Evolutionary conservation across 768 basidiomycete genomes (phyloP).

Genomic region (Suillus alpinus): DNA sequence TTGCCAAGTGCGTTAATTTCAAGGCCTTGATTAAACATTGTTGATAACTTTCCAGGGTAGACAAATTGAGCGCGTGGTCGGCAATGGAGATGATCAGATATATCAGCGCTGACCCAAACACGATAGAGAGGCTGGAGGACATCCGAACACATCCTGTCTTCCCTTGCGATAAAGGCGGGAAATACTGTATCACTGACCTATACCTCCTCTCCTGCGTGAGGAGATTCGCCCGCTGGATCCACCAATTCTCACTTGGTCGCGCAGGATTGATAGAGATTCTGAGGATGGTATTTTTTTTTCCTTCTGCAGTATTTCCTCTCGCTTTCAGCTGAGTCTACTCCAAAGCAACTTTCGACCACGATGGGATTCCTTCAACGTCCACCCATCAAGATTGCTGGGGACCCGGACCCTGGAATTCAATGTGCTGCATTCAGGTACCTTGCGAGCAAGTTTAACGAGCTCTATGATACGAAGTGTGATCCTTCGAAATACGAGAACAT

Average conservation of each 20-base stretch:
- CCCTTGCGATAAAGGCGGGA: conserved; percentile 1
- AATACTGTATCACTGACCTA: conserved; percentile 42
- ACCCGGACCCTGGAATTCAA: conserved; percentile 43
- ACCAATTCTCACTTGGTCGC: conserved; percentile 76
- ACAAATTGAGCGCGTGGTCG: conserved; percentile 81
- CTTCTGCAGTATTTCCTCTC: not conserved
- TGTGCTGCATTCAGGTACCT: conserved; percentile 70
- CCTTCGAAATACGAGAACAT: conserved; percentile 48
- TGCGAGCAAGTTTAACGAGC: conserved; percentile 57
- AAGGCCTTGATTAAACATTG: not conserved
- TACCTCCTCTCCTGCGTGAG: conserved; percentile 84
- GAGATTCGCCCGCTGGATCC: conserved; percentile 64
- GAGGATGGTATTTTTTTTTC: not conserved
- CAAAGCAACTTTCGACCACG: conserved; percentile 42
- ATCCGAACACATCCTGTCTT: conserved; percentile 4
- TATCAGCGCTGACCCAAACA: conserved; percentile 44
- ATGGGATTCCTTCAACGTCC: conserved; percentile 66
- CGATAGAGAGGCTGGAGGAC: conserved; percentile 41
- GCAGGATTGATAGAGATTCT: not conserved
- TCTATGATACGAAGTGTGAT: conserved; percentile 52
- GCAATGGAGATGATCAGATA: conserved; percentile 79
- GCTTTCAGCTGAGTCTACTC: conserved; percentile 1
- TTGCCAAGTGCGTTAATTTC: conserved; percentile 53
- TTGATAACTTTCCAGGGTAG: conserved; percentile 48
- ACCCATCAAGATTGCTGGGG: conserved; percentile 53